Percentiles rank a stretch among this genome's conserved stretches.
These are phyloP conservation scores for Candida bentonensis DNA, from an alignment of 805 yeast species.

Conservation along the genomic window DNA sequence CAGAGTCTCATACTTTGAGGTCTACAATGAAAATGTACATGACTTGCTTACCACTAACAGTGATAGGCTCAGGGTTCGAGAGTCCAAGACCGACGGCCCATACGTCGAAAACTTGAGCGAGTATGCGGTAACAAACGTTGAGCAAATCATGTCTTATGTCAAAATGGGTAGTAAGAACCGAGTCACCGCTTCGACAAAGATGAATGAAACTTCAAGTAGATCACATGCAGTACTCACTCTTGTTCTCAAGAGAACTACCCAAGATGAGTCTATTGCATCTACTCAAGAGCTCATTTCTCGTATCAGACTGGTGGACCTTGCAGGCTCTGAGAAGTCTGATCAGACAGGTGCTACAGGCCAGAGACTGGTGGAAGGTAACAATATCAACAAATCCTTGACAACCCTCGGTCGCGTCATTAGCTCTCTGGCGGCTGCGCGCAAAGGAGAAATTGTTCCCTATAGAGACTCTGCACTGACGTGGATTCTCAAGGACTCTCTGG, in stretches of 20 bases:
- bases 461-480: slow-evolving; percentile 68
- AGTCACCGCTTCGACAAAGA: slow-evolving; percentile 57
- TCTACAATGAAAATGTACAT: slow-evolving; percentile 63
- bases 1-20: slow-evolving; percentile 52
- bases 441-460: slow-evolving; percentile 37
- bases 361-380: slow-evolving; percentile 59
- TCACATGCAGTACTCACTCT: slow-evolving; percentile 71
- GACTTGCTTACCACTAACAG: slow-evolving; percentile 33
- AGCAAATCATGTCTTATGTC: slow-evolving; percentile 35
- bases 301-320: slow-evolving; percentile 61
- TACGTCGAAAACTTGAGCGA: slow-evolving; percentile 57
- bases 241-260: slow-evolving; percentile 41
- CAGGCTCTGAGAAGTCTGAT: slow-evolving; percentile 64
- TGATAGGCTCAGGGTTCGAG: slow-evolving; percentile 40
- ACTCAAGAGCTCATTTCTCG: slow-evolving; percentile 40
- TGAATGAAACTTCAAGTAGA: slow-evolving; percentile 62
- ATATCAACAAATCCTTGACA: slow-evolving; percentile 65
- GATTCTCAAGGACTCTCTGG: slow-evolving; percentile 58
- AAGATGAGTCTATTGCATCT: slow-evolving; percentile 18
- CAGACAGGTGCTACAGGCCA: slow-evolving; percentile 44
- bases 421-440: slow-evolving; percentile 28
- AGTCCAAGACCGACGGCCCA: slow-evolving; percentile 52
- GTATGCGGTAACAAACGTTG: slow-evolving; percentile 31
- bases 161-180: slow-evolving; percentile 39
- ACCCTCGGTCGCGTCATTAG: slow-evolving; percentile 61